A percentile compares a stretch with the other conserved stretches of the same genome.
Conservation (phyloP, 805 yeast species). For the Candida morakotiae region DNA sequence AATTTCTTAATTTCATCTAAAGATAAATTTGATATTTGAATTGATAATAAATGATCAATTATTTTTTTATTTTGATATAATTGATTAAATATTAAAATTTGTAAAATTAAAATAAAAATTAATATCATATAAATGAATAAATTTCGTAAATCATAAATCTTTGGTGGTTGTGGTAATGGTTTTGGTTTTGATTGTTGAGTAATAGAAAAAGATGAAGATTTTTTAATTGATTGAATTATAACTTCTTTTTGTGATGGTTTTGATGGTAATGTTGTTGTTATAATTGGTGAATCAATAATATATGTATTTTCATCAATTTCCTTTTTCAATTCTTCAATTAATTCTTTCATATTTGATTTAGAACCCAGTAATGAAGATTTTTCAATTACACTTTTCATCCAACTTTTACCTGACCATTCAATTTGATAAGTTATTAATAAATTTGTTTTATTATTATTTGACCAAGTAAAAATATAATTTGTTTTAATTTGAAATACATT, state of each 20-base stretch:
- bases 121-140: background rate
- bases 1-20: background rate
- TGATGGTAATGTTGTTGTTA: slow-evolving; percentile 1
- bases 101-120: background rate
- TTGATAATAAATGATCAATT: background rate
- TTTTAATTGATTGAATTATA: no score
- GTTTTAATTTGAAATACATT: slow-evolving; percentile 72
- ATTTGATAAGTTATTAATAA: slow-evolving; percentile 67
- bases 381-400: slow-evolving; percentile 89
- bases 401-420: slow-evolving; percentile 87
- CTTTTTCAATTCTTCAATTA: slow-evolving; percentile 35
- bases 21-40: background rate
- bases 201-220: no score
- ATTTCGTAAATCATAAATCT: slow-evolving; percentile 1
- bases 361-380: slow-evolving; percentile 83
- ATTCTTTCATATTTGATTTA: slow-evolving; percentile 50
- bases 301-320: slow-evolving; percentile 22
- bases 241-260: slow-evolving; percentile 1
- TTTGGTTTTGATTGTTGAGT: background rate
- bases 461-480: slow-evolving; percentile 75
- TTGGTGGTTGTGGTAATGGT: background rate
- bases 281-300: slow-evolving; percentile 16
- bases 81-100: background rate
- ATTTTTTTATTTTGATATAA: background rate
- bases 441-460: slow-evolving; percentile 51